Base-by-base conservation (phyloP, 2,329 filamentous ascomycete species). In the Aspergillus persii region DNA sequence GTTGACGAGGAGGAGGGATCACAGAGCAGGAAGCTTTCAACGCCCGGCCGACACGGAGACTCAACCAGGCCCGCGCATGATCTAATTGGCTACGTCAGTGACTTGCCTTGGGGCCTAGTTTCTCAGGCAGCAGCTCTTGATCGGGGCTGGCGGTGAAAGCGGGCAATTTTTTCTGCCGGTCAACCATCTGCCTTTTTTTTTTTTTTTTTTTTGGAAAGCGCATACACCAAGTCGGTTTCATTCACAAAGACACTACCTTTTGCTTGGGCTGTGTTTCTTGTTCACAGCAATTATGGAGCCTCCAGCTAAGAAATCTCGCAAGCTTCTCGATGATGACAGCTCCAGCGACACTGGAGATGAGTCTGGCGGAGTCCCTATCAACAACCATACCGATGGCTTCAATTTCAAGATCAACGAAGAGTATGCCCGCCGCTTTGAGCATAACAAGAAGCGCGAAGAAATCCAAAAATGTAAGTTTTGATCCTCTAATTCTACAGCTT, bases 361-460 rank as follows among this genome's bases (percentile, higher is more conserved):
- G 54, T 74, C 74, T 53, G 78, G 77, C 57, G 77, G 77, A 59
- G 77, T 74, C 47, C 64, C 74, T 29, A 61, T 73, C 50, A 69
- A 63, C 59, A 66, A 69, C 47, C 55, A 66, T 66, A 74, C 71
- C 59, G 64, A 70, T 15, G 69, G 70, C 30, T 65, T 73, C 41
- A 74, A 75, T 31, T 84, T 98, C 74, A 92, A 90, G 73, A 88
- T 99, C 76, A 98, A 99, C 76, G 83, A 92, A 73, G 91, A 96
- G 54, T 99, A 89, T 75, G 95, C 95, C 48, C 86, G 85, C 66
- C 84, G 91, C 46, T 98, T 96, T 69, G 95, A 99, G 76, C 85
- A 98, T 79, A 99, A 99, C 79, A 97, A 98, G 81, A 96, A 96
- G 80, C 86, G 94, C 59, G 93, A 96, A 72, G 95, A 99, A 74